Percentiles rank a stretch among this genome's conserved stretches.
These are phyloP conservation scores for Rhinocladiella similis DNA, from an alignment of 2,329 filamentous ascomycete genomes.

Conservation along the genomic window DNA sequence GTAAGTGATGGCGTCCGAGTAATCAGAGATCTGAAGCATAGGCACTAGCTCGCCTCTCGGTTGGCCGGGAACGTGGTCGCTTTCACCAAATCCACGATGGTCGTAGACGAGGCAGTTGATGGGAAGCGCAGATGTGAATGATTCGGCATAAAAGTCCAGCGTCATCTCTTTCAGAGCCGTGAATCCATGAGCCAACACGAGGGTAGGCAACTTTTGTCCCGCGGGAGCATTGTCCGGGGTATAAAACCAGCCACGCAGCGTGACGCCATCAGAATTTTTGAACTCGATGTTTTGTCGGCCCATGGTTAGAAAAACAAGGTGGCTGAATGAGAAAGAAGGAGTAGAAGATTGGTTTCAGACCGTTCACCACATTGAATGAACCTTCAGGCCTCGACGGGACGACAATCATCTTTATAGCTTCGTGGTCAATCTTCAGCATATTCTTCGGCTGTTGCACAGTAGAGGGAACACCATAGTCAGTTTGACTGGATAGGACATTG, in stretches of 20 bases:
- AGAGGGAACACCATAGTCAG: no score
- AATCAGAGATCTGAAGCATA: slow-evolving; percentile 36
- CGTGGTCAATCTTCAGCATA: no score
- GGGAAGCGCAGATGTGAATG: slow-evolving; percentile 22
- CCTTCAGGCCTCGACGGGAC: no score
- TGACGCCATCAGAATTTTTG: slow-evolving; percentile 29
- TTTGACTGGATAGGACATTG: no score
- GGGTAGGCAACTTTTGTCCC: slow-evolving; percentile 18
- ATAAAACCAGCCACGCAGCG: slow-evolving; percentile 29
- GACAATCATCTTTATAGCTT: no score
- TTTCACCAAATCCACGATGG: slow-evolving; percentile 34
- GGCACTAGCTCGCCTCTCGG: slow-evolving; percentile 39
- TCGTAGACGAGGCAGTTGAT: slow-evolving; percentile 35
- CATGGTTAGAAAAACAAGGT: no score
- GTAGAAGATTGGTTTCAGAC: no score
- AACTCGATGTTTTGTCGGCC: slow-evolving; percentile 27
- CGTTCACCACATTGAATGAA: no score
- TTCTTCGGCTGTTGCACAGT: no score
- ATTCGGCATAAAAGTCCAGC: slow-evolving; percentile 25
- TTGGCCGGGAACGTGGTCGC: slow-evolving; percentile 35
- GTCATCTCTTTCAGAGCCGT: slow-evolving; percentile 29
- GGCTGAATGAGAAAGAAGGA: no score
- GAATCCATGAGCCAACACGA: slow-evolving; percentile 29
- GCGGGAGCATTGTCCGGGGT: slow-evolving; percentile 7
- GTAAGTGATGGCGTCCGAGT: slow-evolving; percentile 40